phyloP scores from a whole-genome alignment of 441 rosid species.

The Erodium chrysanthum region DNA sequence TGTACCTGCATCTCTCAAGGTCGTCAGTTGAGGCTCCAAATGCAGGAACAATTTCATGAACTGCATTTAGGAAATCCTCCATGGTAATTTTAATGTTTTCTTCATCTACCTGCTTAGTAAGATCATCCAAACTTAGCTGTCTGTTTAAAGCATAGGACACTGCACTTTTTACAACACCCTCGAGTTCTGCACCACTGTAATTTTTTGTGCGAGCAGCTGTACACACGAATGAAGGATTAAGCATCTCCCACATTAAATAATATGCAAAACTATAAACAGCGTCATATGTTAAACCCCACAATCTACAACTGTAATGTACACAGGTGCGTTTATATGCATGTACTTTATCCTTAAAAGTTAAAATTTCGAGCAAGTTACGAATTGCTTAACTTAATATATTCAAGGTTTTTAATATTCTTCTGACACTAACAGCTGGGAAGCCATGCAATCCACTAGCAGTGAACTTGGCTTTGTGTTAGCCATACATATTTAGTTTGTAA shows the following conservation, averaged over 20 bases:
- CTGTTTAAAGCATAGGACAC: slow-evolving; percentile 91
- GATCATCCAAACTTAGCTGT: slow-evolving; percentile 91
- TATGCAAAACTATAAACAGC: neutral
- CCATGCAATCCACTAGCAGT: too few relatives aligned
- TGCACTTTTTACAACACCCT: slow-evolving; percentile 98
- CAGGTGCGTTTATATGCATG: too few relatives aligned
- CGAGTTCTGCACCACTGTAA: slow-evolving; percentile 97
- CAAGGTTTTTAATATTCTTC: too few relatives aligned
- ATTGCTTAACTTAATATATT: too few relatives aligned
- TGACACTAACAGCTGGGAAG: too few relatives aligned
- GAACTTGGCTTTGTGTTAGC: too few relatives aligned
- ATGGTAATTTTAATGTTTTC: slow-evolving; percentile 86
- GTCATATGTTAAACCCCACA: neutral
- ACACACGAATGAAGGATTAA: slow-evolving; percentile 13
- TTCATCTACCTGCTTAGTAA: slow-evolving; percentile 91
- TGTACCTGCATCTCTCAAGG: slow-evolving; percentile 84
- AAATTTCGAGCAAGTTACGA: too few relatives aligned
- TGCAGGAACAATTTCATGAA: slow-evolving; percentile 74
- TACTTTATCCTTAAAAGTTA: too few relatives aligned
- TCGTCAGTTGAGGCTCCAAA: slow-evolving; percentile 98
- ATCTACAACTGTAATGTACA: neutral
- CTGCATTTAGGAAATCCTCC: slow-evolving; percentile 83
- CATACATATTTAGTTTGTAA: too few relatives aligned
- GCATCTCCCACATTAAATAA: neutral
- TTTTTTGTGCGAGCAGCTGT: slow-evolving; percentile 98